Evolutionary conservation across 805 yeast genomes (phyloP), one percentile per base, ranked within the genome.

Genomic region (Osmozyma mogii): DNA sequence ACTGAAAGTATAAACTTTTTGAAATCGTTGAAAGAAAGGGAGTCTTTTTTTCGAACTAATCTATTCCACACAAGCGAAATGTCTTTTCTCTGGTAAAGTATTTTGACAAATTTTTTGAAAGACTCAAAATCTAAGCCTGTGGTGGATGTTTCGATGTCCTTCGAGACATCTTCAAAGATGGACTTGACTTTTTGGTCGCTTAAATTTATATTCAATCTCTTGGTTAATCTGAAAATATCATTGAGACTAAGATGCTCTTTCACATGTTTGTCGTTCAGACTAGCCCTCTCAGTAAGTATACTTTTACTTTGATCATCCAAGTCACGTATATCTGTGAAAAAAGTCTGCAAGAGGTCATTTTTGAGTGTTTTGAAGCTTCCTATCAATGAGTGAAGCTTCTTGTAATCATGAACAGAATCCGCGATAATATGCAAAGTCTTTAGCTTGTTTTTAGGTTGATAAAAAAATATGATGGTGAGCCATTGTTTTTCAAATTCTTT

Each of bases 371-470:
- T 73, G 27, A 84, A 50, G 31, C 73, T 81, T 28, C 71, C 66
- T 31, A 88, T 65, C 29, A 75, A 70, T 21, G 59, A 57, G 2
- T 72, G 70, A 9, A 87, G 54, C 22, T 71, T 67, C 25, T 65
- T 64, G 11, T 82, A 51, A 18, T 84, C 75, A 18, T 61, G 78
- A 46, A 48, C 84, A 62, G 40, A 68, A 36, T 43, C 81, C 1
- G 94, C 87, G 6, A 88, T 74, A 10, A 87, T 54, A 54, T 89
- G 96, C 30, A 92, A 52, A 0, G 88, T 82, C 44, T 84, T 83
- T 25, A 84, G 59, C 48, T 80, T 83, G 29, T 71, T 64, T 31
- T 70, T 75, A 5, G 71, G 62, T 5, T 68, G 64, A 38, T 73
- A 69, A 33, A 65, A 71, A 48, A 84, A 89, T 9, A 85, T 73